Conservation (phyloP, 106 monocot species). For the Ottelia alismoides region DNA sequence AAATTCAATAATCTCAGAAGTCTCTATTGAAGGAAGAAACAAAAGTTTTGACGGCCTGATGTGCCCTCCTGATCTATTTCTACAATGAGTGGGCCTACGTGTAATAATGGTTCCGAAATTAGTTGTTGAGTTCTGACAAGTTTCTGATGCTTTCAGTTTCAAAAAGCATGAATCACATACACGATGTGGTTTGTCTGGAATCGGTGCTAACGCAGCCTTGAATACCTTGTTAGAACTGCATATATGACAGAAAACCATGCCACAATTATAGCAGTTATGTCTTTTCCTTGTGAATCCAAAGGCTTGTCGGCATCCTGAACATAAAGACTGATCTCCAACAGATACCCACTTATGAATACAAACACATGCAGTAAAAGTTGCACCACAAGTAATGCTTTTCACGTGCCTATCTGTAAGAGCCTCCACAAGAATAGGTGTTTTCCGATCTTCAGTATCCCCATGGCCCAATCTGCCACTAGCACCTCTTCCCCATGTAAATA, state of each 20-base stretch:
- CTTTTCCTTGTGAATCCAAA: not conserved
- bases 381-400: not conserved
- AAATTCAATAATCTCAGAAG: no score
- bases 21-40: no score
- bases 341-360: not conserved
- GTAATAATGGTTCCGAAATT: no score
- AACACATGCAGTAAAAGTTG: not conserved
- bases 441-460: not conserved
- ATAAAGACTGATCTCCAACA: not conserved
- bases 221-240: not conserved
- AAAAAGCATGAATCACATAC: conserved; percentile 2
- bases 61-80: no score
- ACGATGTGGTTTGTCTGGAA: not conserved
- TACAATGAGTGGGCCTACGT: no score
- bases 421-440: not conserved
- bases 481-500: not conserved
- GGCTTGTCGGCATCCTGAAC: not conserved
- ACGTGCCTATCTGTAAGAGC: not conserved
- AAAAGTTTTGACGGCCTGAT: no score
- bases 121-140: no score
- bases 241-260: not conserved
- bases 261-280: not conserved
- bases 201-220: not conserved
- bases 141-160: no score
- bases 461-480: not conserved